Evolutionary conservation across 83 land plant species (phyloP).

Genomic region (Thuja plicata): DNA sequence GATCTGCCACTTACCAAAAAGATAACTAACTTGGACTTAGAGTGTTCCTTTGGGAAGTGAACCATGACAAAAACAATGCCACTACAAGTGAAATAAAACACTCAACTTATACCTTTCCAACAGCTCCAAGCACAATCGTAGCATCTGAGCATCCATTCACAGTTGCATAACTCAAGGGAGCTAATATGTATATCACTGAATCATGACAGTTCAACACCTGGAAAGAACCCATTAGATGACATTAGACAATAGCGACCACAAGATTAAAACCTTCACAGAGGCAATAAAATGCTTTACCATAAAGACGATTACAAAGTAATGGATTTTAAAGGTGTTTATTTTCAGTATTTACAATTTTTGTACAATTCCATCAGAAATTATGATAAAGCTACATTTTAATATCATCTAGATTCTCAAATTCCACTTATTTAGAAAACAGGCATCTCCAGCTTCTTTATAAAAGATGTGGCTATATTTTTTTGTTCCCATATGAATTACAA

Average conservation of each 20-base stretch:
- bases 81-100: not conserved
- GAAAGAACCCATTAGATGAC: constrained; percentile 1
- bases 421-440: not conserved
- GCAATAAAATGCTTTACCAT: not conserved
- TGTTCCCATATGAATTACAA: not conserved
- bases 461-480: not conserved
- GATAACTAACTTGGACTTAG: not conserved
- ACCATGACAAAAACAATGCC: not conserved
- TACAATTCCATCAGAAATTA: not conserved
- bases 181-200: constrained; percentile 84
- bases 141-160: constrained; percentile 97
- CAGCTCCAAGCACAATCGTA: constrained; percentile 92
- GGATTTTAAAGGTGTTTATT: not conserved
- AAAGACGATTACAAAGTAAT: not conserved
- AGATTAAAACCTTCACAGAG: not conserved
- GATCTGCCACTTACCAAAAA: not conserved
- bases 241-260: not conserved
- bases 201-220: constrained; percentile 97
- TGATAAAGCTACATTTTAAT: not conserved
- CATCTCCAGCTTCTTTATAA: not conserved
- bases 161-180: constrained; percentile 90
- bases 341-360: not conserved
- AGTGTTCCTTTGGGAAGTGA: not conserved
- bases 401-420: not conserved
- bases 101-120: constrained; percentile 76